Conservation (phyloP, 768 basidiomycete genomes). For the Pisolithus albus region DNA sequence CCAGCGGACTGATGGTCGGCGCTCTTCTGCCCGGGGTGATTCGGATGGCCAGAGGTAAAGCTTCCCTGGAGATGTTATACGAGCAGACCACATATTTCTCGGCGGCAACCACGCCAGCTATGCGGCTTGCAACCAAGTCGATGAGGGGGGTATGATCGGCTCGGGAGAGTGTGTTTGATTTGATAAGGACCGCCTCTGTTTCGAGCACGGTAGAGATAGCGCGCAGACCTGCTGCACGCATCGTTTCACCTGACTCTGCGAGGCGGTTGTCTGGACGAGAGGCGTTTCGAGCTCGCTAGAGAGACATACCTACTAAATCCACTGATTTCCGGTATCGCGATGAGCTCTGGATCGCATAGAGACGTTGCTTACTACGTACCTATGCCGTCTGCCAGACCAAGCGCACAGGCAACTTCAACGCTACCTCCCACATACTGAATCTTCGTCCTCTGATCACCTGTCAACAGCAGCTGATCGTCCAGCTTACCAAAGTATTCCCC, state of each 20-base stretch:
- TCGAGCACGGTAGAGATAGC: constrained; percentile 85
- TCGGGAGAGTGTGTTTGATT: constrained; percentile 58
- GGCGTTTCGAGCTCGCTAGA: constrained; percentile 20
- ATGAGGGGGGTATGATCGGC: constrained; percentile 61
- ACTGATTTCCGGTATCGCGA: constrained; percentile 40
- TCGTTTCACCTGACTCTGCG: constrained; percentile 95
- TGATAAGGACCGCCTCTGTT: constrained; percentile 91
- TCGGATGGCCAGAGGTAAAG: constrained; percentile 50
- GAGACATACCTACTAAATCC: constrained; percentile 81
- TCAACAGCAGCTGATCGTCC: constrained; percentile 48
- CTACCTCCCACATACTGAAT: constrained; percentile 97
- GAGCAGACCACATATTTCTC: constrained; percentile 83
- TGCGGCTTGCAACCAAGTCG: constrained; percentile 74
- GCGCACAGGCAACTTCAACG: constrained; percentile 94
- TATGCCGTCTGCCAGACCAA: constrained; percentile 95
- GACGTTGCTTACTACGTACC: constrained; percentile 41
- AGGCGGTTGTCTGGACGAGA: background rate
- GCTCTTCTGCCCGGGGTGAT: constrained; percentile 88
- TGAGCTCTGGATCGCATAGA: background rate
- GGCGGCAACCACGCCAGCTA: constrained; percentile 88
- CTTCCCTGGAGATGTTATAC: constrained; percentile 78
- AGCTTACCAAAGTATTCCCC: constrained; percentile 67
- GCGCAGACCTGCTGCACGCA: constrained; percentile 95
- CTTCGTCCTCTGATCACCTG: constrained; percentile 56
- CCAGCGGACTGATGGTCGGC: constrained; percentile 81